phyloP scores from a whole-genome alignment of 2,329 filamentous ascomycete species.

The Metarhizium sp. region DNA sequence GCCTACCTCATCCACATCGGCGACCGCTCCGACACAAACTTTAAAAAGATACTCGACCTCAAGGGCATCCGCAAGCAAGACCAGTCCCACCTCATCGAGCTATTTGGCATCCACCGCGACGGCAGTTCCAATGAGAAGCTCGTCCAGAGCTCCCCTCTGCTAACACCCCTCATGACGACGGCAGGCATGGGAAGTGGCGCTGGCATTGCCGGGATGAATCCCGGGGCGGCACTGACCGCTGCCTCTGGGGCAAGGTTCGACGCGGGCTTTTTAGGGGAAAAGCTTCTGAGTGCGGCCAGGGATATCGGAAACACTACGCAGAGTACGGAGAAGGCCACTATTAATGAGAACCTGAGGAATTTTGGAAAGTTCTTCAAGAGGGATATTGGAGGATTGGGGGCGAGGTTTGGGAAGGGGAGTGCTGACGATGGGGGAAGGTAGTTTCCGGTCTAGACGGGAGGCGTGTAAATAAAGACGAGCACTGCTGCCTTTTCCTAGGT shows the following conservation, averaged over 20 bases:
- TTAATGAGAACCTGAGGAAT: conserved; percentile 91
- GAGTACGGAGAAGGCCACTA: conserved; percentile 52
- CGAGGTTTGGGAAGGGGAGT: conserved; percentile 59
- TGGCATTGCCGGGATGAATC: conserved; percentile 29
- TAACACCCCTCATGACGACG: conserved; percentile 54
- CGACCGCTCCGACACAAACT: conserved; percentile 88
- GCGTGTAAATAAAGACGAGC: background rate
- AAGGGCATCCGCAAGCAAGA: conserved; percentile 86
- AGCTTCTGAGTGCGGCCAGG: conserved; percentile 76
- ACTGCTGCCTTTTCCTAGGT: no score
- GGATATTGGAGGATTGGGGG: conserved; percentile 70
- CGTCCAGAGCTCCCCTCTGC: conserved; percentile 57
- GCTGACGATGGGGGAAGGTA: conserved; percentile 17
- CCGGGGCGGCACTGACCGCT: conserved; percentile 30
- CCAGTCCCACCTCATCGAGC: conserved; percentile 71
- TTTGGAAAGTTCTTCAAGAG: conserved; percentile 94
- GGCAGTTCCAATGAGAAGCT: conserved; percentile 62
- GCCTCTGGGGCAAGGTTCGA: conserved; percentile 56
- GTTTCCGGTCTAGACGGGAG: background rate
- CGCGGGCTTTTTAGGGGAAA: conserved; percentile 72
- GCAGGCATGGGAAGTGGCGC: conserved; percentile 21
- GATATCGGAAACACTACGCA: conserved; percentile 60
- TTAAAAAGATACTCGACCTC: conserved; percentile 89
- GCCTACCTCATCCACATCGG: conserved; percentile 96
- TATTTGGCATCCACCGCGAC: conserved; percentile 75